phyloP scores from a whole-genome alignment of 768 basidiomycete genomes.

The Tephrocybe sp. region DNA sequence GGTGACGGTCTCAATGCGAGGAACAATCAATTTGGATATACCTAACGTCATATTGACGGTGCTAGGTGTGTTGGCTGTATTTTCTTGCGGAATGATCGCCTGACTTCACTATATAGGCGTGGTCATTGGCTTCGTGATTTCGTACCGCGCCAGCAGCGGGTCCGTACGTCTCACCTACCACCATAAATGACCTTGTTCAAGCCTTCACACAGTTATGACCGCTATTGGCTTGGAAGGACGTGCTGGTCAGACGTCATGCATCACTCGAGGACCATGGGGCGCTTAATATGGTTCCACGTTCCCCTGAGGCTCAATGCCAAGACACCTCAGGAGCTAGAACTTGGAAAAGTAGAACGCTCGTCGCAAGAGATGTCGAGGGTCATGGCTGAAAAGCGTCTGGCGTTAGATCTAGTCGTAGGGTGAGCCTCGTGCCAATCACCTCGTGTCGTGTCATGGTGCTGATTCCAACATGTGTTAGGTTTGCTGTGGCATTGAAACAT shows the following conservation, averaged over 20 bases:
- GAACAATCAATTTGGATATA: constrained; percentile 40
- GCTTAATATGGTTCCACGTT: constrained; percentile 64
- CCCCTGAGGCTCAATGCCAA: constrained; percentile 47
- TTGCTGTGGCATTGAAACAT: constrained; percentile 59
- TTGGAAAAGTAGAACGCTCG: constrained; percentile 29
- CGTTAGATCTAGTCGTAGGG: constrained; percentile 60
- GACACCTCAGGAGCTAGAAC: constrained; percentile 34
- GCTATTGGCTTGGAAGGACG: constrained; percentile 60
- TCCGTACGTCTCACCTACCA: constrained; percentile 23
- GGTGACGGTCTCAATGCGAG: constrained; percentile 41
- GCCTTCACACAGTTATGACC: constrained; percentile 47
- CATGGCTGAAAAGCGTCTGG: constrained; percentile 63
- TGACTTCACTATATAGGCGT: constrained; percentile 33
- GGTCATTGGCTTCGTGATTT: constrained; percentile 64
- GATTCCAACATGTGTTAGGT: constrained; percentile 32
- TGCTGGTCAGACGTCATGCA: constrained; percentile 59
- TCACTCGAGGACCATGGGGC: constrained; percentile 46
- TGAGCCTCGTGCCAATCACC: constrained; percentile 24
- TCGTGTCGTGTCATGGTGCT: neutral
- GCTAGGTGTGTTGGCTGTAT: constrained; percentile 40
- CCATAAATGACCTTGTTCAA: neutral
- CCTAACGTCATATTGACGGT: constrained; percentile 62
- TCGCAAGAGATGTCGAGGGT: constrained; percentile 45
- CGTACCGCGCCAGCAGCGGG: constrained; percentile 64
- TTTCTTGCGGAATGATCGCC: neutral